phyloP scores from a whole-genome alignment of 2,329 filamentous ascomycete species.

The Penicillium sp. region DNA sequence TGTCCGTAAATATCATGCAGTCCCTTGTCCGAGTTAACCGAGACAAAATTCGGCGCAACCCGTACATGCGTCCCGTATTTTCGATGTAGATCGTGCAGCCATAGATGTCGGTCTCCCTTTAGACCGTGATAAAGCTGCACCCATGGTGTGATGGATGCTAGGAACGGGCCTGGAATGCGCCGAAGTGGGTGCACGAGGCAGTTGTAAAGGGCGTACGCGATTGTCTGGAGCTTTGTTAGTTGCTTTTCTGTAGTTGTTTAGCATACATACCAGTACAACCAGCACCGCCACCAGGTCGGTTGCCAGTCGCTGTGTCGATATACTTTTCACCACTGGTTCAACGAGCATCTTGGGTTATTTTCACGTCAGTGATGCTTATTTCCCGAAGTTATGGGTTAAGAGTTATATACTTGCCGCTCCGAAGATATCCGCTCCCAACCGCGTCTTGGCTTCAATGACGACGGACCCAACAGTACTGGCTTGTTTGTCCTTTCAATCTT shows the following conservation, averaged over 20 bases:
- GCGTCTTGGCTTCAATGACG: slow-evolving; percentile 14
- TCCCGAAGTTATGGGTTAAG: neutral
- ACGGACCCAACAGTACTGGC: neutral
- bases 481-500: neutral
- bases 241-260: neutral
- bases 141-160: slow-evolving; percentile 37
- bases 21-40: slow-evolving; percentile 67
- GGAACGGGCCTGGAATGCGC: slow-evolving; percentile 30
- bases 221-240: slow-evolving; percentile 14
- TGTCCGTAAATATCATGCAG: slow-evolving; percentile 41
- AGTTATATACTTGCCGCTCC: slow-evolving; percentile 21
- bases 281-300: slow-evolving; percentile 17
- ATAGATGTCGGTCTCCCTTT: slow-evolving; percentile 68
- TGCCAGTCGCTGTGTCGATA: slow-evolving; percentile 16
- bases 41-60: slow-evolving; percentile 71
- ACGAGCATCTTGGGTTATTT: slow-evolving; percentile 20
- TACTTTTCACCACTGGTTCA: slow-evolving; percentile 18
- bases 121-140: slow-evolving; percentile 69
- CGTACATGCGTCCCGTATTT: slow-evolving; percentile 68
- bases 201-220: slow-evolving; percentile 33
- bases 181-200: slow-evolving; percentile 35
- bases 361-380: slow-evolving; percentile 4
- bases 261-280: slow-evolving; percentile 17
- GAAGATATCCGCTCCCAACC: slow-evolving; percentile 25
- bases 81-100: slow-evolving; percentile 66